Evolutionary conservation across 495 filamentous ascomycete species (phyloP), one percentile per base, ranked within the genome.

Genomic region (Aspergillus bridgeri): DNA sequence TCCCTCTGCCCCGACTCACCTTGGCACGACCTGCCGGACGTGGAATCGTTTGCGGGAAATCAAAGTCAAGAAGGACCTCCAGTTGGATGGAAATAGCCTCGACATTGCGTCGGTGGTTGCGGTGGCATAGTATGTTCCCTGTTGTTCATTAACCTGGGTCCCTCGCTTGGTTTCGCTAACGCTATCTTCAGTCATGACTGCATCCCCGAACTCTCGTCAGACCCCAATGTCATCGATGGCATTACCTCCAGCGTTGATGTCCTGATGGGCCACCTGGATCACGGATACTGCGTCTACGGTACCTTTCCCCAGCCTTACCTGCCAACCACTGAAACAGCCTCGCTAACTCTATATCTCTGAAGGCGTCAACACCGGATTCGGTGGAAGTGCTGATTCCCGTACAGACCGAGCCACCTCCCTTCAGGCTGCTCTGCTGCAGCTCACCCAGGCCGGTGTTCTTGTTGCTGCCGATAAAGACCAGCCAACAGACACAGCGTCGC

Each of bases 331-430:
- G 6, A 18, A 8, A 8, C 44, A 21, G 9, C 44, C 8, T 1
- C 9, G 9, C n/a, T 46, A 13, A 46, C 43, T 21, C 9, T 46
- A 46, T 33, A 21, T 46, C 43, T 21, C 1, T 24, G 1, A 8
- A 50, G 84, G 84, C 3, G 83, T 87, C 59, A 87, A 83, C 62
- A 86, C 84, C 2, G 84, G 84, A n/a, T 86, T 85, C 51, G 84
- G 84, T 17, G 84, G 83, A 13, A 85, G 79, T 54, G 84, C 84
- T 13, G 82, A 86, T 56, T 75, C 77, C 0, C 68, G 81, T 2
- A 79, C 58, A 17, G 60, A 58, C 11, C 49, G 77, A 7, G 56
- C 71, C 23, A 65, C 73, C 33, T 62, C 65, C 4, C 69, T 87
- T 9, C 83, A 86, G 60, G 68, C 63, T 19, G 72, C 75, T 21